Percentiles rank a stretch among this genome's conserved stretches.
phyloP scores from a whole-genome alignment of 129 eudicot species.

The Centaurea solstitialis region DNA sequence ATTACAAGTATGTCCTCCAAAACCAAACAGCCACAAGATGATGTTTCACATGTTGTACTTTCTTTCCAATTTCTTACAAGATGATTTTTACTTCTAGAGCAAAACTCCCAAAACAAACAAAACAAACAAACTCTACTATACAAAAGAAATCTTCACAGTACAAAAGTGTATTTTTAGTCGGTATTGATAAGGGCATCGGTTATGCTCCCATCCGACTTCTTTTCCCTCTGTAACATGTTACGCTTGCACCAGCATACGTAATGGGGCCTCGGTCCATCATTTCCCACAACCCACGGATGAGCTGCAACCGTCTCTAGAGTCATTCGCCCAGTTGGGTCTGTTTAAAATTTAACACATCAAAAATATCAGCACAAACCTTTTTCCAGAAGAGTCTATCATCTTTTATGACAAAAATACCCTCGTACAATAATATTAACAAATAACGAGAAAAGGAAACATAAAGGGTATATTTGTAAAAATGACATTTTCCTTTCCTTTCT shows the following conservation, averaged over 20 bases:
- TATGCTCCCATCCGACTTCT: constrained; percentile 36
- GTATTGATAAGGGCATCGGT: constrained; percentile 24
- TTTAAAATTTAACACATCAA: background rate
- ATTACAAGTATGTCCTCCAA: constrained; percentile 2
- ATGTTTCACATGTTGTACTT: background rate
- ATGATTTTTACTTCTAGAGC: constrained; percentile 10
- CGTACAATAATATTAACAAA: background rate
- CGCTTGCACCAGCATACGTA: constrained; percentile 83
- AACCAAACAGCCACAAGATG: background rate
- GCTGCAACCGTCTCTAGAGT: constrained; percentile 59
- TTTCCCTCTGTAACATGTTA: constrained; percentile 29
- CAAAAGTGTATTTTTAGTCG: constrained; percentile 24
- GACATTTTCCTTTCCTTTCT: background rate
- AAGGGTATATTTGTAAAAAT: background rate
- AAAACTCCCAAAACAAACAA: constrained; percentile 19
- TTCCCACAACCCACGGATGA: constrained; percentile 79
- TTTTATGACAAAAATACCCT: background rate
- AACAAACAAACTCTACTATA: constrained; percentile 35
- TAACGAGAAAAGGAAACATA: background rate
- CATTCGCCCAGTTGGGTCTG: constrained; percentile 70
- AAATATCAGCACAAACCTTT: constrained; percentile 1
- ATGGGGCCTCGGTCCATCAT: constrained; percentile 63
- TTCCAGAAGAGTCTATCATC: no score
- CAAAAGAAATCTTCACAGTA: constrained; percentile 27
- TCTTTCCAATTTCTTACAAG: constrained; percentile 11